phyloP scores from a whole-genome alignment of 441 rosid species.

The Euphorbia corollata region DNA sequence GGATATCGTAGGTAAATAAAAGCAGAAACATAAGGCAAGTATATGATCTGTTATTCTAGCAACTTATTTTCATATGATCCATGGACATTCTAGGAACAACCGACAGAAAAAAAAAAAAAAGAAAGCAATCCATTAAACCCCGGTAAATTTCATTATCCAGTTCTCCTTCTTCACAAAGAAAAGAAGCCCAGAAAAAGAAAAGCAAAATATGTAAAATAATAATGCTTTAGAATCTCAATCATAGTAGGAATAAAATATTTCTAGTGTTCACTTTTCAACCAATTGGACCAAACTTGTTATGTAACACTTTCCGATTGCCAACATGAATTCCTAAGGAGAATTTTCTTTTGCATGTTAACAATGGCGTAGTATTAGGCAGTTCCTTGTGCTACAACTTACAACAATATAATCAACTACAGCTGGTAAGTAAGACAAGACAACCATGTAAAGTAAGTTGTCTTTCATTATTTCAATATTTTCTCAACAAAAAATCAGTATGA shows the following conservation, averaged over 20 bases:
- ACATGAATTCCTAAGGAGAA: neutral
- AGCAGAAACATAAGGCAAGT: neutral
- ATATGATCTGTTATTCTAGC: neutral
- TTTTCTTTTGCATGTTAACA: neutral
- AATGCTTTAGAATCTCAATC: neutral
- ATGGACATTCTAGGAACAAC: neutral
- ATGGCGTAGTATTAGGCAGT: neutral
- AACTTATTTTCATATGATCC: neutral
- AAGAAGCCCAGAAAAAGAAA: neutral
- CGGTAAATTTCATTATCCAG: neutral
- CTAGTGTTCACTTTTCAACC: neutral
- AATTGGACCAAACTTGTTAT: neutral
- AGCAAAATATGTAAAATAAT: neutral
- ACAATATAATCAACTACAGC: neutral
- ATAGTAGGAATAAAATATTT: neutral
- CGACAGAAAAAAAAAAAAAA: neutral
- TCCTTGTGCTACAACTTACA: neutral
- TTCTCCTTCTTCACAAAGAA: neutral
- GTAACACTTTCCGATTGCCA: neutral
- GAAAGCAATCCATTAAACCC: neutral
- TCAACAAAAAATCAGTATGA: neutral
- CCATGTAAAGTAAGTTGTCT: slow-evolving; percentile 1
- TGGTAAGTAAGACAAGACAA: neutral
- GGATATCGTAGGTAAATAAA: neutral
- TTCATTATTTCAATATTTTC: neutral